phyloP scores from a whole-genome alignment of 1,284 basidiomycete species.

The Meira miltonrushii region DNA sequence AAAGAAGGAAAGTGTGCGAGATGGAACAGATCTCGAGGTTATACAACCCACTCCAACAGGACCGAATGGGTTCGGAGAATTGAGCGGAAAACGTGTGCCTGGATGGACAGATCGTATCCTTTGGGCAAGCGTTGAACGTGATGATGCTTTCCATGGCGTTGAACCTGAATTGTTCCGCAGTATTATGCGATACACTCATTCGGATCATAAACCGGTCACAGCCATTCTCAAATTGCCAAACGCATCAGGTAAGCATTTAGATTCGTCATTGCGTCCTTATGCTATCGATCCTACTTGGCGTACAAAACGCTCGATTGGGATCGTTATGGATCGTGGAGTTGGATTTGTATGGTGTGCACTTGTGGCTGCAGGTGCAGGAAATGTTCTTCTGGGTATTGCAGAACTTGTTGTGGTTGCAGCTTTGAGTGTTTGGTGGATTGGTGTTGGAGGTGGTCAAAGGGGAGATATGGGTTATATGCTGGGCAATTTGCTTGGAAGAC shows the following conservation, averaged over 20 bases:
- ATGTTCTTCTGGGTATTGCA: constrained; percentile 5
- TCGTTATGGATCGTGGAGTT: constrained; percentile 65
- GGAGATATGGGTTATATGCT: background rate
- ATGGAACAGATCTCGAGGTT: background rate
- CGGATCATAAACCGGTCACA: constrained; percentile 53
- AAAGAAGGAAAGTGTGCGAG: background rate
- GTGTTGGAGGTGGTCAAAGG: background rate
- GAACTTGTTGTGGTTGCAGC: constrained; percentile 12
- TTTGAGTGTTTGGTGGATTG: constrained; percentile 6
- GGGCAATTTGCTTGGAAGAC: background rate
- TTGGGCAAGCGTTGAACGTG: constrained; percentile 58
- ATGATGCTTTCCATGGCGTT: constrained; percentile 17
- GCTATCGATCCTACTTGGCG: constrained; percentile 52
- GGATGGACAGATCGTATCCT: constrained; percentile 94
- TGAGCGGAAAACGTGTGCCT: constrained; percentile 69
- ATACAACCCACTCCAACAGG: background rate
- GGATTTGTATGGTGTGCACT: constrained; percentile 63
- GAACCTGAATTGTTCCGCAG: constrained; percentile 48
- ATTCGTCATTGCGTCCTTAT: constrained; percentile 51
- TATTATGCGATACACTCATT: constrained; percentile 46
- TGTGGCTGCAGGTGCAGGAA: constrained; percentile 14
- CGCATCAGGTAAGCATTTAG: constrained; percentile 55
- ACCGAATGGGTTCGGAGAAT: constrained; percentile 16
- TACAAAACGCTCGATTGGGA: constrained; percentile 64
- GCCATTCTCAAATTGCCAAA: constrained; percentile 45